Evolutionary conservation across 148 eudicot species (phyloP), one percentile per base, ranked within the genome.

Genomic region (Spergularia bocconei): DNA sequence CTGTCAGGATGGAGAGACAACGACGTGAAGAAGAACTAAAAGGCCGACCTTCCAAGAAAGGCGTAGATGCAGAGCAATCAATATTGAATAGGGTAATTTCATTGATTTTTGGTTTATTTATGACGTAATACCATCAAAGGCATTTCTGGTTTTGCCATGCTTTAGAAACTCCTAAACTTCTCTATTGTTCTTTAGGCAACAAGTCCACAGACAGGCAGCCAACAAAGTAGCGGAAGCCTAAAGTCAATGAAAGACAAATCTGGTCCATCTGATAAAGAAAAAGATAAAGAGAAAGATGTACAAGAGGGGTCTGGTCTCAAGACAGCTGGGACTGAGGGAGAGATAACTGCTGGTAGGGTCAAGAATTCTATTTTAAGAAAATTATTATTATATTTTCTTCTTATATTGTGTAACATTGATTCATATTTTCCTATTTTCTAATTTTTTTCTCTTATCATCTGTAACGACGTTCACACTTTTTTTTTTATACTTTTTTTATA

Each of bases 1-100:
- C 73, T 84, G 75, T 56, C 84, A 95, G 99, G 85, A 95, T 95
- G 97, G 99, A 95, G 79, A 90, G 97, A 82, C 99, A 95, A 72
- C 83, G 97, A 16, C 93, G 99, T 29, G 99, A 95, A 75, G 99
- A 95, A 17, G 99, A 95, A 80, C 70, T 80, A 38, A 95, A 89
- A 83, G 84, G 74, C 20, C 89, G 96, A 71, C 81, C 94, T 79
- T 95, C 98, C 63, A 92, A 80, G 79, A 95, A 85, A 86, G 78
- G 77, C 20, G 25, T 59, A 59, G 99, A 95, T 11, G 88, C 96
- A 6, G 99, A 92, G 77, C 93, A 89, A 69, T 87, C 99, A 69
- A 83, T 84, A 23, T 79, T 85, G 44, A 96, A 96, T 77, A 90
- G 99, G 92, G 99, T 95, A 73, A 16, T 60, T 47, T 38, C 48